phyloP scores from a whole-genome alignment of 1,284 basidiomycete genomes.

The Ganoderma lingzhi region DNA sequence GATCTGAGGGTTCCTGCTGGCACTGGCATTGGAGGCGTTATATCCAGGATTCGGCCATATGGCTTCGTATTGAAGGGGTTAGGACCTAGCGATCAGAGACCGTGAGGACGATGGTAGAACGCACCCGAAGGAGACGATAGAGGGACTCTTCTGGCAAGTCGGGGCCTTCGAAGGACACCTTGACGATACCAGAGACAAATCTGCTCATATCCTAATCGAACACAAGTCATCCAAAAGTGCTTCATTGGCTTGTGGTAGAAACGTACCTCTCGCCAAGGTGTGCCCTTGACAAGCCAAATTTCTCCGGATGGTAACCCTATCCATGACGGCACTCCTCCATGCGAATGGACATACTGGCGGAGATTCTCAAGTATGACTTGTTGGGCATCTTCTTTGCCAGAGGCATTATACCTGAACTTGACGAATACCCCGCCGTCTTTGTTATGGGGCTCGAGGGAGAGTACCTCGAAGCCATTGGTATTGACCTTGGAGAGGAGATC shows the following conservation, averaged over 20 bases:
- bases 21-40: slow-evolving; percentile 68
- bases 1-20: slow-evolving; percentile 76
- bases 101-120: slow-evolving; percentile 32
- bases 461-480: slow-evolving; percentile 61
- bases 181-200: slow-evolving; percentile 77
- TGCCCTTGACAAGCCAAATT: slow-evolving; percentile 84
- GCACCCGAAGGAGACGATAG: slow-evolving; percentile 75
- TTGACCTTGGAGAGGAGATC: slow-evolving; percentile 59
- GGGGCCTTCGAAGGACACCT: slow-evolving; percentile 87
- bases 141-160: slow-evolving; percentile 83
- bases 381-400: slow-evolving; percentile 51
- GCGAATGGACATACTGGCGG: slow-evolving; percentile 48
- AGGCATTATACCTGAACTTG: slow-evolving; percentile 70
- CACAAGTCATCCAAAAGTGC: neutral
- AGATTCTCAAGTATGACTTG: slow-evolving; percentile 58
- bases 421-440: slow-evolving; percentile 93
- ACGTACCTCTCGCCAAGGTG: slow-evolving; percentile 85
- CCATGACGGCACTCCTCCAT: slow-evolving; percentile 74
- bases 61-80: slow-evolving; percentile 55
- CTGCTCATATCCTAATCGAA: slow-evolving; percentile 81
- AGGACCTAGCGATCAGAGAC: neutral
- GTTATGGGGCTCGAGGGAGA: slow-evolving; percentile 65
- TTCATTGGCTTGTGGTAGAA: neutral
- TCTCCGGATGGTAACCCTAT: slow-evolving; percentile 59
- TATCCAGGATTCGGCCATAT: slow-evolving; percentile 82